These are phyloP conservation scores for Pisolithus orientalis DNA, from an alignment of 768 basidiomycete species.

Conservation along the genomic window DNA sequence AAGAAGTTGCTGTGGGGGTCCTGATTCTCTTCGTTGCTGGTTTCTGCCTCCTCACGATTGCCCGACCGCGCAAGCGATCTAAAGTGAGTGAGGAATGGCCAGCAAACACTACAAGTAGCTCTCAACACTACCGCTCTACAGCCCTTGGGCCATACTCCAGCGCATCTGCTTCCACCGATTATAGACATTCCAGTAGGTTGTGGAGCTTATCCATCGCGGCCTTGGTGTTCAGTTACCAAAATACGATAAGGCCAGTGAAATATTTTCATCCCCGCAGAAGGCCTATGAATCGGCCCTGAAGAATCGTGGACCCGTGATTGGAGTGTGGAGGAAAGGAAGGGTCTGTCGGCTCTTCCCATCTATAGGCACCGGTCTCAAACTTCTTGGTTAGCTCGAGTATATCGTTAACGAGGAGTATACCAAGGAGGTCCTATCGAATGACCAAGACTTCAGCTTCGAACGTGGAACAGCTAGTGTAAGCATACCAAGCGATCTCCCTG, in stretches of 20 bases:
- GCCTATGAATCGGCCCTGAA: constrained; percentile 27
- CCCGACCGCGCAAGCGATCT: neutral
- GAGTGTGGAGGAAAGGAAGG: constrained; percentile 24
- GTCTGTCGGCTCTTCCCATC: constrained; percentile 8
- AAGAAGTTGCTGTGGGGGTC: neutral
- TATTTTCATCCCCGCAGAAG: constrained; percentile 24
- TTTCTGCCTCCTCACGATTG: neutral
- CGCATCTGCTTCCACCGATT: neutral
- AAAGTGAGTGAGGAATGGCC: neutral
- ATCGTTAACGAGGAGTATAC: constrained; percentile 23
- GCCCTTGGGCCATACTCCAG: neutral
- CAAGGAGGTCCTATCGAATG: constrained; percentile 22
- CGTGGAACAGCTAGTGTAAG: constrained; percentile 25
- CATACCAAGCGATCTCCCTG: neutral
- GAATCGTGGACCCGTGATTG: constrained; percentile 26
- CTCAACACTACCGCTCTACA: neutral
- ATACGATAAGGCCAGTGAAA: constrained; percentile 10
- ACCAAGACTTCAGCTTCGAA: constrained; percentile 29
- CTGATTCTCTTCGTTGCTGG: neutral
- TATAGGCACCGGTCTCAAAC: neutral
- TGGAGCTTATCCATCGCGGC: neutral
- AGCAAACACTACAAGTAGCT: neutral
- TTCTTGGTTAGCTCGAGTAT: constrained; percentile 25
- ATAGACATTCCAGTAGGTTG: neutral
- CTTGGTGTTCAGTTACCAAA: neutral